Evolutionary conservation across 768 basidiomycete species (phyloP).

Genomic region (Pholiota molesta): DNA sequence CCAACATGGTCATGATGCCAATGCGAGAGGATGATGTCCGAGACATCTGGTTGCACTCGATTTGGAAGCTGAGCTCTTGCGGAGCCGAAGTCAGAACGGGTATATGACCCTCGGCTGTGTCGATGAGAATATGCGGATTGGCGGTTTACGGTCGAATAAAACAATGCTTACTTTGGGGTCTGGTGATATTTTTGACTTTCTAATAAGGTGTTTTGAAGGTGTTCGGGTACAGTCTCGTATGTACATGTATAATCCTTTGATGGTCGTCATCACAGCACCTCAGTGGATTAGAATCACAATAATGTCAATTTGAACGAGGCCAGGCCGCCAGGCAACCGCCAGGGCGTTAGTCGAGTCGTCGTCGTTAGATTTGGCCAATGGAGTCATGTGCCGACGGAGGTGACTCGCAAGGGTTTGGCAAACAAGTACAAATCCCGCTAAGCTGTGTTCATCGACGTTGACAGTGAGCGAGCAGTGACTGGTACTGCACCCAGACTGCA

Average conservation of each 20-base stretch:
- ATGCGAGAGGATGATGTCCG: constrained; percentile 92
- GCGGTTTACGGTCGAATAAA: neutral
- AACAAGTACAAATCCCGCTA: neutral
- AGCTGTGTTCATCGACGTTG: neutral
- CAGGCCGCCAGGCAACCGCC: too few relatives aligned
- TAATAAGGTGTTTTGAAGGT: too few relatives aligned
- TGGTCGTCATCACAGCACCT: too few relatives aligned
- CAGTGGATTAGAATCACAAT: too few relatives aligned
- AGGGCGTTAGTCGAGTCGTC: too few relatives aligned
- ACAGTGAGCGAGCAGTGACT: neutral
- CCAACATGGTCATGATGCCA: constrained; percentile 87
- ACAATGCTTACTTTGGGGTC: constrained; percentile 49
- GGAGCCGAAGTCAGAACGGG: constrained; percentile 67
- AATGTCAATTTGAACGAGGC: too few relatives aligned
- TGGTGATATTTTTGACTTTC: constrained; percentile 52
- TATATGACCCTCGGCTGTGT: constrained; percentile 82
- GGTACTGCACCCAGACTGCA: neutral
- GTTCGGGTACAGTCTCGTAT: too few relatives aligned
- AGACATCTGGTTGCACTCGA: constrained; percentile 57
- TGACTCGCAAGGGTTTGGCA: neutral
- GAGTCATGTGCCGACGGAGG: neutral
- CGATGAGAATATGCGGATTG: constrained; percentile 78
- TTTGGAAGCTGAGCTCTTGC: constrained; percentile 39
- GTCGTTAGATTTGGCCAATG: too few relatives aligned
- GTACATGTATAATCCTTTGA: too few relatives aligned